These are phyloP conservation scores for Rugosomyces carneus DNA, from an alignment of 1,284 basidiomycete species.

Conservation along the genomic window DNA sequence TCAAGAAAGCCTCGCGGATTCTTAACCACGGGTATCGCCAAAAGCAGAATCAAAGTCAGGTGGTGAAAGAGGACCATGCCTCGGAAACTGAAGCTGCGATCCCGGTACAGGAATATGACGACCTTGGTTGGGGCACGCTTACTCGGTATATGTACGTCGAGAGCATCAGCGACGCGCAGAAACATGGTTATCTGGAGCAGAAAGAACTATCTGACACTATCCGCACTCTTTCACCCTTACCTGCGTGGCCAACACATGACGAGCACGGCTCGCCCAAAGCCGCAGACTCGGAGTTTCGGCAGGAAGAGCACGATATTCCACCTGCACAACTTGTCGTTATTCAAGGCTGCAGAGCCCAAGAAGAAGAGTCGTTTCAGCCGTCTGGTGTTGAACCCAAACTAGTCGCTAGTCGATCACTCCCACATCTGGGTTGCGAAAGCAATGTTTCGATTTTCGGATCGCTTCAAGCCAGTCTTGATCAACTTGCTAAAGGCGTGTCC, in stretches of 20 bases:
- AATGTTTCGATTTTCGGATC: slow-evolving; percentile 10
- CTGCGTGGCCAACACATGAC: not conserved
- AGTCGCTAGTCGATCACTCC: not conserved
- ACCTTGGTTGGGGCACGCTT: slow-evolving; percentile 13
- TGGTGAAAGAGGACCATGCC: not conserved
- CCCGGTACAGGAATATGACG: slow-evolving; percentile 6
- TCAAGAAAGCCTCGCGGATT: slow-evolving; percentile 10
- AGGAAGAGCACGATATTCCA: slow-evolving; percentile 28
- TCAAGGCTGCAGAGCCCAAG: slow-evolving; percentile 11
- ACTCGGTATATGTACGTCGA: slow-evolving; percentile 14
- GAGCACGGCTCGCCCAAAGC: slow-evolving; percentile 1
- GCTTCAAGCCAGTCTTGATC: slow-evolving; percentile 10
- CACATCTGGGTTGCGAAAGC: slow-evolving; percentile 1
- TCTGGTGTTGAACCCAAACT: not conserved
- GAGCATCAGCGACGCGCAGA: slow-evolving; percentile 3
- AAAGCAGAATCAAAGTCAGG: slow-evolving; percentile 3
- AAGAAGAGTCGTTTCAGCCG: not conserved
- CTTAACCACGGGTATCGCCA: slow-evolving; percentile 9
- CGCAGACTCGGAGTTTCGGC: slow-evolving; percentile 17
- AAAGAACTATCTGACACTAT: not conserved
- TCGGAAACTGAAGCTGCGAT: not conserved
- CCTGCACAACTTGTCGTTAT: slow-evolving; percentile 22
- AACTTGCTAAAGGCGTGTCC: slow-evolving; percentile 6
- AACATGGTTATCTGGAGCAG: slow-evolving; percentile 1
- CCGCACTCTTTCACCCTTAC: not conserved